Conservation (phyloP, 306 rosid genomes). For the Ceratonia siliqua region DNA sequence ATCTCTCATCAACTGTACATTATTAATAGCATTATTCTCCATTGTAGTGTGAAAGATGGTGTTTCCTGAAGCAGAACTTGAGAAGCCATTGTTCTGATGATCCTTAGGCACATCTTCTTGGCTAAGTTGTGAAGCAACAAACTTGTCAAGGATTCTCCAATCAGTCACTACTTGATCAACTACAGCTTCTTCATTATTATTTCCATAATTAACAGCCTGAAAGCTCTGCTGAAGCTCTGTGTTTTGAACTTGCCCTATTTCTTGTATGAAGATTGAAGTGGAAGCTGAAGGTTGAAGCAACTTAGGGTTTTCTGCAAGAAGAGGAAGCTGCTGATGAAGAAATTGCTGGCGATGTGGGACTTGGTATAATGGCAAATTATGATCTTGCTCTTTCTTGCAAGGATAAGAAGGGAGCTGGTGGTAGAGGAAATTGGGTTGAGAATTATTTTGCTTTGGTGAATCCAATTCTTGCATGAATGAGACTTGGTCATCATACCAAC, state of each 20-base stretch:
- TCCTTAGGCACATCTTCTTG: constrained; percentile 37
- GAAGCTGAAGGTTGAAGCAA: too few species aligned
- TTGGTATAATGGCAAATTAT: constrained; percentile 43
- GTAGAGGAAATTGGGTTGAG: constrained; percentile 47
- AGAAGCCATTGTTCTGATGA: not conserved
- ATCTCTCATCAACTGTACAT: constrained; percentile 35
- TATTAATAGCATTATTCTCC: not conserved
- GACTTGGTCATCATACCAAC: constrained; percentile 87
- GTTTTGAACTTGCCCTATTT: constrained; percentile 24
- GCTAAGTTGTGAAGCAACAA: constrained; percentile 94
- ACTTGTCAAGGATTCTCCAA: constrained; percentile 92
- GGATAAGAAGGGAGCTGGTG: constrained; percentile 38
- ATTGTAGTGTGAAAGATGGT: constrained; percentile 36
- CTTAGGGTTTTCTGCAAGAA: too few species aligned
- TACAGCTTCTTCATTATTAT: constrained; percentile 34
- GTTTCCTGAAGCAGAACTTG: too few species aligned
- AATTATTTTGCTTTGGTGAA: constrained; percentile 63
- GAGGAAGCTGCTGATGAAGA: not conserved
- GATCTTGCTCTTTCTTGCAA: constrained; percentile 71
- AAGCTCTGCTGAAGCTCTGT: constrained; percentile 42
- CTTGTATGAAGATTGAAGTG: not conserved
- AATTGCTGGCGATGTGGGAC: too few species aligned
- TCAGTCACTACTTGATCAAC: constrained; percentile 55
- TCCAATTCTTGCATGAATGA: constrained; percentile 73
- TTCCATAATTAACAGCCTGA: constrained; percentile 32